These are phyloP conservation scores for Cunninghamia lanceolata DNA, from an alignment of 75 land plant genomes.

Conservation along the genomic window DNA sequence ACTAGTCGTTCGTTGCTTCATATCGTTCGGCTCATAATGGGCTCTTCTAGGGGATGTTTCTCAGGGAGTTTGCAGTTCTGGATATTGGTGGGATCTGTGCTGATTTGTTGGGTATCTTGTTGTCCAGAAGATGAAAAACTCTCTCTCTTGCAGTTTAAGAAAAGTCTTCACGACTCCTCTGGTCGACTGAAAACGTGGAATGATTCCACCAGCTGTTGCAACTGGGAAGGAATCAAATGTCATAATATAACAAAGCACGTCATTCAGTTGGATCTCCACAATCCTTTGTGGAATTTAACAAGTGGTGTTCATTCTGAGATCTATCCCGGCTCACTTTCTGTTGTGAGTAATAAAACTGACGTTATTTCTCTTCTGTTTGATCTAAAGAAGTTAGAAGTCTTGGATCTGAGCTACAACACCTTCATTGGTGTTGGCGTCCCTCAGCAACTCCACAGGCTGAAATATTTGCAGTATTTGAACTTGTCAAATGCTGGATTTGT, in stretches of 20 bases:
- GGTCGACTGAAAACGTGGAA: not conserved
- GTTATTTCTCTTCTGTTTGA: not conserved
- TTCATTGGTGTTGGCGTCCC: no score
- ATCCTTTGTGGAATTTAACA: not conserved
- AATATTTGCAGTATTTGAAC: conserved; percentile 15
- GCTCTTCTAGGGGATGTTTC: not conserved
- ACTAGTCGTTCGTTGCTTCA: no score
- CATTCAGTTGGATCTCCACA: not conserved
- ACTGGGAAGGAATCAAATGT: not conserved
- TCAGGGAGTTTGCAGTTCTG: not conserved
- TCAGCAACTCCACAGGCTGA: conserved; percentile 18
- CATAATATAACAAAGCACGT: not conserved
- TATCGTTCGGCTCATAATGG: no score
- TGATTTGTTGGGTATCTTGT: not conserved
- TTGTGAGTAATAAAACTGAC: no score
- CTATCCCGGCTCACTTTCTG: no score
- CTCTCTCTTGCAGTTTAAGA: not conserved
- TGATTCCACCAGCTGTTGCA: not conserved
- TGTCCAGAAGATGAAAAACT: not conserved
- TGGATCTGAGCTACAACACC: not conserved
- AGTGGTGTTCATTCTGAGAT: not conserved
- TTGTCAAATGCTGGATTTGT: conserved; percentile 23
- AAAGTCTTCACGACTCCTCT: not conserved
- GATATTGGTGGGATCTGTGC: not conserved
- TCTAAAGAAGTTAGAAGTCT: not conserved